Evolutionary conservation across 495 filamentous ascomycete genomes (phyloP).

Genomic region (Tricharina praecox): DNA sequence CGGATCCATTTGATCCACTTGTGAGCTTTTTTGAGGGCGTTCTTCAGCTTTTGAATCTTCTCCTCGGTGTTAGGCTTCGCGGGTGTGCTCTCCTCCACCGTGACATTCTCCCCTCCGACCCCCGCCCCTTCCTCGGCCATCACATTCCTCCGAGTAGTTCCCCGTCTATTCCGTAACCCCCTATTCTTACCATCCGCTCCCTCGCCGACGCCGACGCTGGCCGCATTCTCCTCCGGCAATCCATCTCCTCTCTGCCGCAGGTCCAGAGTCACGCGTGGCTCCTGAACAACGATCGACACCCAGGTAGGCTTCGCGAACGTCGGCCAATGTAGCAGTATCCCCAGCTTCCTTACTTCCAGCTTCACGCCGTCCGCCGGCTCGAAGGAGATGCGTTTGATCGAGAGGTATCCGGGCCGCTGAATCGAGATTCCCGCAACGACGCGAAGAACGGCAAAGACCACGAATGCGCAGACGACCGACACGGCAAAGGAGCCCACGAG

Average conservation of each 20-base stretch:
- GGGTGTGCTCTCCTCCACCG: constrained; percentile 38
- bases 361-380: constrained; percentile 69
- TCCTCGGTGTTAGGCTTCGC: too few species aligned
- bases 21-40: constrained; percentile 46
- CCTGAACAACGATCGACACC: constrained; percentile 74
- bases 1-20: constrained; percentile 74
- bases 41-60: constrained; percentile 59
- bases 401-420: constrained; percentile 82
- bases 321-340: constrained; percentile 72
- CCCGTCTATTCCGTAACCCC: constrained; percentile 11
- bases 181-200: constrained; percentile 9
- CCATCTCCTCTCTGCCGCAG: constrained; percentile 40
- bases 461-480: constrained; percentile 76
- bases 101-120: neutral
- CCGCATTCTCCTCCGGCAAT: constrained; percentile 13
- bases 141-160: neutral
- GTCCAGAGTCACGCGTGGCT: constrained; percentile 71
- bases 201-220: constrained; percentile 13
- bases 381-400: constrained; percentile 75
- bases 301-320: constrained; percentile 96
- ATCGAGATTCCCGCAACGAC: constrained; percentile 90
- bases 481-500: constrained; percentile 67
- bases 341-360: constrained; percentile 76
- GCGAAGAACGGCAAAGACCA: constrained; percentile 81
- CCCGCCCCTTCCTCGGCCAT: neutral